Conservation (phyloP, 192 early-diverging fungal genomes). For the Backusella circina region DNA sequence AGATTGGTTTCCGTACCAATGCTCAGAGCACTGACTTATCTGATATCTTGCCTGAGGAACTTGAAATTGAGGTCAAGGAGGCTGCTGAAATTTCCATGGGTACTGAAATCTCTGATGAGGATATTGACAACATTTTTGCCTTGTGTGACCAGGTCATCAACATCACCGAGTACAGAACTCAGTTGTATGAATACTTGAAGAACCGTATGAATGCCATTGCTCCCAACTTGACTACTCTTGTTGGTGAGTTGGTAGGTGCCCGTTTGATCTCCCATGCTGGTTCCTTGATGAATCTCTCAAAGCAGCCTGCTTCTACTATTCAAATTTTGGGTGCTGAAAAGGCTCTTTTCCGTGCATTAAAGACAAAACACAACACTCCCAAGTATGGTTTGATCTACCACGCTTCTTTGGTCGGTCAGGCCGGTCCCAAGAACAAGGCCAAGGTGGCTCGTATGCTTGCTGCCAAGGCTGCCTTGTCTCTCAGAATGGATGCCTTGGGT, state of each 20-base stretch:
- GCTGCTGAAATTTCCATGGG: constrained; percentile 99
- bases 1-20: constrained; percentile 89
- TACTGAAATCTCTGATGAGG: constrained; percentile 95
- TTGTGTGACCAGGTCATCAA: constrained; percentile 96
- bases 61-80: constrained; percentile 90
- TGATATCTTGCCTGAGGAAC: constrained; percentile 85
- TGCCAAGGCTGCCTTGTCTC: constrained; percentile 85
- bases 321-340: constrained; percentile 99
- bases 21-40: constrained; percentile 74
- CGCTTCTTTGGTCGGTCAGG: constrained; percentile 94
- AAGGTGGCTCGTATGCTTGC: constrained; percentile 96
- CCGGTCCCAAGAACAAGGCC: constrained; percentile 94
- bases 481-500: constrained; percentile 91
- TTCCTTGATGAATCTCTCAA: constrained; percentile 93
- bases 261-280: constrained; percentile 97
- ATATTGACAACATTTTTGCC: constrained; percentile 92
- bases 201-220: constrained; percentile 94
- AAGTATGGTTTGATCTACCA: constrained; percentile 99
- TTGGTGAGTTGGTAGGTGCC: constrained; percentile 98
- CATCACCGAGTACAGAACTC: constrained; percentile 90
- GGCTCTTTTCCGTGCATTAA: constrained; percentile 99
- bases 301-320: constrained; percentile 97
- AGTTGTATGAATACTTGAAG: constrained; percentile 96
- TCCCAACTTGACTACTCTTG: constrained; percentile 87
- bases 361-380: constrained; percentile 98